phyloP scores from a whole-genome alignment of 805 yeast genomes.

The Diddensiella santjacobensis region DNA sequence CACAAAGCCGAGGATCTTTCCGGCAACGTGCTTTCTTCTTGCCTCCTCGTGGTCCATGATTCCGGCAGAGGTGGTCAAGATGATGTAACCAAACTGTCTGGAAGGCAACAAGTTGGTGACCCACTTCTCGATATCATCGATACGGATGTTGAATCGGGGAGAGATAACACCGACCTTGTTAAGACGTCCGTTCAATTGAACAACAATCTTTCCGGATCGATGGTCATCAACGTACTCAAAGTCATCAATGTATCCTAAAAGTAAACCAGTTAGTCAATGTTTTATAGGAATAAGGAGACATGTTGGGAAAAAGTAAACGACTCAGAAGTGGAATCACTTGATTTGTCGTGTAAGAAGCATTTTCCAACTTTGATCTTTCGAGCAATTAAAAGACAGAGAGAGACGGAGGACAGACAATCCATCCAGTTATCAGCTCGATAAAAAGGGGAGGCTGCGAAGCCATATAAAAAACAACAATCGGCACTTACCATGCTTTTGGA shows the following conservation, averaged over 20 bases:
- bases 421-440: conserved; percentile 97
- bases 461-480: conserved; percentile 11
- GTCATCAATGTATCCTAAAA: conserved; percentile 83
- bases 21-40: conserved; percentile 99
- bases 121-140: conserved; percentile 96
- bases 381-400: conserved; percentile 96
- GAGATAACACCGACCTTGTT: conserved; percentile 99
- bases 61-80: conserved; percentile 98
- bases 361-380: conserved; percentile 61
- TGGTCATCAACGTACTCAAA: conserved; percentile 98
- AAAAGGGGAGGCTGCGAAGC: neutral
- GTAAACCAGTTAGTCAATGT: conserved; percentile 14
- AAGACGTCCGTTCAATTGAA: conserved; percentile 95
- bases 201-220: conserved; percentile 97
- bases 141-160: conserved; percentile 97
- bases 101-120: conserved; percentile 97
- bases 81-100: conserved; percentile 97
- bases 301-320: conserved; percentile 2
- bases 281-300: neutral
- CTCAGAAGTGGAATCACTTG: neutral
- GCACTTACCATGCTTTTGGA: conserved; percentile 90
- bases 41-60: conserved; percentile 99
- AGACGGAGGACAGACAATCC: conserved; percentile 85
- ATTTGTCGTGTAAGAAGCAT: conserved; percentile 37
- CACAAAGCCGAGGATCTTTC: conserved; percentile 97